These are phyloP conservation scores for Eudorina sp. DNA, from an alignment of 139 green algal genomes.

Conservation along the genomic window DNA sequence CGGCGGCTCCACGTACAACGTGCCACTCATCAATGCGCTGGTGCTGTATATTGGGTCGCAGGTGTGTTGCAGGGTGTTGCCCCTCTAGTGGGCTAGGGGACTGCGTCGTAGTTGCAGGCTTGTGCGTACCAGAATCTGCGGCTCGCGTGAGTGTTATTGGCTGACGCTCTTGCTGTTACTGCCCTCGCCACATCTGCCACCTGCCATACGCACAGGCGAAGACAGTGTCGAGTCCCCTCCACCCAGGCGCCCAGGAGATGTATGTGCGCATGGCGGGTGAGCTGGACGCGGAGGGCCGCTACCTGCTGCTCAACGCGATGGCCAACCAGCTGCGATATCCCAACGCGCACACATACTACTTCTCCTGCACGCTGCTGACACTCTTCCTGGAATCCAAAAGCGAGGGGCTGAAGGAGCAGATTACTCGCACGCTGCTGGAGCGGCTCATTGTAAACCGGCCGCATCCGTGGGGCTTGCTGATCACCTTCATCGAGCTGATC, in stretches of 20 bases:
- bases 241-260: constrained; percentile 55
- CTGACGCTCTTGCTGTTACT: constrained; percentile 41
- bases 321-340: constrained; percentile 99
- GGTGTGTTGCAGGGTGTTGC: background rate
- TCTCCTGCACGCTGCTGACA: constrained; percentile 94
- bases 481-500: constrained; percentile 99
- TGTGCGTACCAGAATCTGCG: no score
- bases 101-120: no score
- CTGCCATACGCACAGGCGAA: constrained; percentile 33
- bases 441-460: constrained; percentile 97
- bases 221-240: constrained; percentile 37
- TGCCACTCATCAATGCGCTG: constrained; percentile 89
- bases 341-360: constrained; percentile 99
- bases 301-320: constrained; percentile 97
- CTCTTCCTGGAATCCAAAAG: constrained; percentile 89
- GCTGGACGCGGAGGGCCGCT: constrained; percentile 93
- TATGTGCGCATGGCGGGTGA: constrained; percentile 68
- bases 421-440: constrained; percentile 99
- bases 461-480: constrained; percentile 92
- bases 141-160: no score
- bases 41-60: constrained; percentile 93
- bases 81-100: no score
- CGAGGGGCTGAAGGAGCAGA: constrained; percentile 77
- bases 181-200: no score
- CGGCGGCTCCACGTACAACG: constrained; percentile 82